Percentiles rank a stretch among this genome's conserved stretches.
phyloP scores from a whole-genome alignment of 805 yeast species.

The Candida odintsovae region DNA sequence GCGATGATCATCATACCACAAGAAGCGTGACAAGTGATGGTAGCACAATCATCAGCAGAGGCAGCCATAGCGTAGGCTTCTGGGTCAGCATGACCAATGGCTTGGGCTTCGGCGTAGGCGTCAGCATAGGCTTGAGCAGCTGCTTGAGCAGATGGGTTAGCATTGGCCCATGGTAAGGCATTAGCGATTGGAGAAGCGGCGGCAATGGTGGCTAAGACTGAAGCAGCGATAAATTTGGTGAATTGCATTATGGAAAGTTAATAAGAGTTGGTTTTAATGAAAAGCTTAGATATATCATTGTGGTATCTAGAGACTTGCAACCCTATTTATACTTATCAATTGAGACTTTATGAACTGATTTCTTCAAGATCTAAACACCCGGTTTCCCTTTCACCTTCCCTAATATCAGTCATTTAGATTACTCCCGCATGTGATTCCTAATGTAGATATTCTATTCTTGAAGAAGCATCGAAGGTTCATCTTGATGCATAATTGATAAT shows the following conservation, averaged over 20 bases:
- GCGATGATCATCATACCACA: conserved; percentile 31
- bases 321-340: background rate
- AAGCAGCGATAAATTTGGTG: background rate
- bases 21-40: conserved; percentile 27
- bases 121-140: conserved; percentile 18
- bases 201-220: conserved; percentile 5
- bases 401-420: background rate
- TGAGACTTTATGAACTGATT: background rate
- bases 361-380: background rate
- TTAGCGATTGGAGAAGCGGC: conserved; percentile 8
- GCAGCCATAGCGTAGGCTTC: conserved; percentile 18
- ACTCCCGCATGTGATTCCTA: background rate
- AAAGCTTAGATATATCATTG: no score
- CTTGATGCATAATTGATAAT: background rate
- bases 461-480: background rate
- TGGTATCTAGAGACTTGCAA: no score
- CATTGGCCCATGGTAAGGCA: conserved; percentile 17
- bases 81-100: conserved; percentile 17
- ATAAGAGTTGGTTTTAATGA: background rate
- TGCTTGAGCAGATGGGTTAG: conserved; percentile 14
- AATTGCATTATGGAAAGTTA: background rate
- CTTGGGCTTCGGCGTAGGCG: conserved; percentile 18
- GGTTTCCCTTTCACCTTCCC: background rate
- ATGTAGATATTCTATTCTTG: background rate
- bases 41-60: conserved; percentile 22